Evolutionary conservation across 2,329 filamentous ascomycete genomes (phyloP).

Genomic region (Cladosporium halotolerans): DNA sequence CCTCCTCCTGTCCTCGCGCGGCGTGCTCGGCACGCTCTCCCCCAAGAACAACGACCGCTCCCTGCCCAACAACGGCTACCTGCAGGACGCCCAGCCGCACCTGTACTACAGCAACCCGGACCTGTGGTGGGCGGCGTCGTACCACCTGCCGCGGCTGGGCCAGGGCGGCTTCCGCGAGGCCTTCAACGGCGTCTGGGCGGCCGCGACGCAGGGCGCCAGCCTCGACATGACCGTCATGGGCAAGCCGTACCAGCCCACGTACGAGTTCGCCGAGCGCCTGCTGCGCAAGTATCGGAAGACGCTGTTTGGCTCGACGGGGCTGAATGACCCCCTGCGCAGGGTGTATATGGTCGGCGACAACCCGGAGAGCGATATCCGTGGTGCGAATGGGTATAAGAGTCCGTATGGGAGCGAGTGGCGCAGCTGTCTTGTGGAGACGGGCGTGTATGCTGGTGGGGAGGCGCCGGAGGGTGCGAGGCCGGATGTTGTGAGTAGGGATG

Average conservation of each 20-base stretch:
- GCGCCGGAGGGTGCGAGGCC: slow-evolving; percentile 57
- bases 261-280: slow-evolving; percentile 73
- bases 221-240: slow-evolving; percentile 58
- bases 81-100: slow-evolving; percentile 70
- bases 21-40: slow-evolving; percentile 75
- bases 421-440: slow-evolving; percentile 71
- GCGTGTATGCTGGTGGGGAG: slow-evolving; percentile 60
- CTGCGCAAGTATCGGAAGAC: slow-evolving; percentile 55
- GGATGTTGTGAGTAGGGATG: slow-evolving; percentile 63
- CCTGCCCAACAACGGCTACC: slow-evolving; percentile 70
- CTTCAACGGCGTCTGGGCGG: slow-evolving; percentile 70
- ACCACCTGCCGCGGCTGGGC: slow-evolving; percentile 78
- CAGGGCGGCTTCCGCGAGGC: slow-evolving; percentile 87
- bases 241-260: slow-evolving; percentile 73
- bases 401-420: slow-evolving; percentile 65
- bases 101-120: slow-evolving; percentile 90
- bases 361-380: slow-evolving; percentile 76
- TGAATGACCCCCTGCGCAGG: slow-evolving; percentile 49
- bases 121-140: slow-evolving; percentile 78
- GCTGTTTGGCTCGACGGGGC: slow-evolving; percentile 35
- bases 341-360: slow-evolving; percentile 87
- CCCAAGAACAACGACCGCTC: slow-evolving; percentile 59
- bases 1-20: slow-evolving; percentile 69
- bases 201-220: slow-evolving; percentile 57
- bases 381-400: slow-evolving; percentile 71